Conservation (phyloP, 306 rosid species). For the Prunus mira region DNA sequence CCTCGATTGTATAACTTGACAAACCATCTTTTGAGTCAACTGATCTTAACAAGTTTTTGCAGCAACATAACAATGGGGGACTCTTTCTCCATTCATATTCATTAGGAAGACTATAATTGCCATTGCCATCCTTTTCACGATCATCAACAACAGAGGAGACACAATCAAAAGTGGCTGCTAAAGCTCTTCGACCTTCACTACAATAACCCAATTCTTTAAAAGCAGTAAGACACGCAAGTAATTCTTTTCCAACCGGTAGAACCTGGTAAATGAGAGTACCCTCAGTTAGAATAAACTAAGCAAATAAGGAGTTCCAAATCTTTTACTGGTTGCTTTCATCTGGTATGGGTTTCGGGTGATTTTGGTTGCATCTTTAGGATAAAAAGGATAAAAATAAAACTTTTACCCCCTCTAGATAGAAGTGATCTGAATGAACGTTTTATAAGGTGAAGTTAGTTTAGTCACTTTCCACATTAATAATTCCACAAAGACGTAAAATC, state of each 20-base stretch:
- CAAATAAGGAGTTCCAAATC: slow-evolving; percentile 14
- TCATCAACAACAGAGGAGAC: slow-evolving; percentile 36
- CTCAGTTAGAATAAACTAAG: slow-evolving; percentile 14
- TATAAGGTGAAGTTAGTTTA: not conserved
- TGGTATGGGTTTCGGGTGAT: not conserved
- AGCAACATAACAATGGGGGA: slow-evolving; percentile 81
- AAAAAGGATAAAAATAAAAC: not conserved
- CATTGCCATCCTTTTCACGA: slow-evolving; percentile 40
- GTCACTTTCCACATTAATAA: not conserved
- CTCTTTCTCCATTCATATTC: slow-evolving; percentile 60
- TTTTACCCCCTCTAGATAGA: not conserved
- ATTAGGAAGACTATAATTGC: slow-evolving; percentile 34
- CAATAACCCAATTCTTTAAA: slow-evolving; percentile 70
- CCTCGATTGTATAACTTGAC: slow-evolving; percentile 53
- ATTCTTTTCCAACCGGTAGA: slow-evolving; percentile 85
- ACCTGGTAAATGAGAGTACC: slow-evolving; percentile 52
- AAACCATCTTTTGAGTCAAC: slow-evolving; percentile 52
- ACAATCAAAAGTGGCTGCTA: slow-evolving; percentile 42
- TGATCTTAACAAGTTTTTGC: slow-evolving; percentile 63
- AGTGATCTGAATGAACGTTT: not conserved
- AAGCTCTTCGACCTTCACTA: slow-evolving; percentile 63
- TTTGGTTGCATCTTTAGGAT: not conserved
- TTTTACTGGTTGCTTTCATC: not conserved
- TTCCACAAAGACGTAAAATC: not conserved
- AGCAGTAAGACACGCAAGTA: slow-evolving; percentile 74